Percentiles rank a stretch among this genome's conserved stretches.
phyloP scores from a whole-genome alignment of 352 stramenopile genomes.

The Phytopythium kandeliae region DNA sequence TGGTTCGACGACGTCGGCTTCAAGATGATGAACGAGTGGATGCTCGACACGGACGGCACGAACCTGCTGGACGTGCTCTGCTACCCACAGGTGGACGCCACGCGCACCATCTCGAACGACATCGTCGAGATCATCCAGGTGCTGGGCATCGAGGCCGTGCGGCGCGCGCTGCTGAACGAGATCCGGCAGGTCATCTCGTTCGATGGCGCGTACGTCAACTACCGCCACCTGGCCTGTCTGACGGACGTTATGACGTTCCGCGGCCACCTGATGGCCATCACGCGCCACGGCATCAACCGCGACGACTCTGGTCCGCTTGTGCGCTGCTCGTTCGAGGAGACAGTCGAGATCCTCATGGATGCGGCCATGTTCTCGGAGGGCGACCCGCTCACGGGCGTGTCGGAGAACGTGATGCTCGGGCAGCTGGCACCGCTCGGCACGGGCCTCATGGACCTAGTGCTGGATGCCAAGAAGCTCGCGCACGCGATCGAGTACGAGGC shows the following conservation, averaged over 20 bases:
- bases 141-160: conserved; percentile 89
- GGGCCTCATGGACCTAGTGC: conserved; percentile 96
- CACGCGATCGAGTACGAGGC: conserved; percentile 97
- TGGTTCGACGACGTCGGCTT: conserved; percentile 96
- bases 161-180: conserved; percentile 91
- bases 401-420: conserved; percentile 98
- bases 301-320: conserved; percentile 98
- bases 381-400: conserved; percentile 97
- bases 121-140: conserved; percentile 99
- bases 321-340: conserved; percentile 99
- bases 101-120: conserved; percentile 98
- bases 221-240: conserved; percentile 97
- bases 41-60: conserved; percentile 98
- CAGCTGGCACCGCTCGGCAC: conserved; percentile 96
- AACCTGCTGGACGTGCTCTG: conserved; percentile 98
- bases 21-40: conserved; percentile 94
- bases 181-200: conserved; percentile 98
- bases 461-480: conserved; percentile 97
- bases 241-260: conserved; percentile 99
- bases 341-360: conserved; percentile 99
- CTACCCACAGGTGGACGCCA: conserved; percentile 95
- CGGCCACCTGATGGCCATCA: conserved; percentile 96
- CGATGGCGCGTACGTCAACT: conserved; percentile 99
- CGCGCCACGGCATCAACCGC: conserved; percentile 99
- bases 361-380: conserved; percentile 96